These are phyloP conservation scores for Bidens hawaiensis DNA, from an alignment of 140 eudicot species.

Conservation along the genomic window DNA sequence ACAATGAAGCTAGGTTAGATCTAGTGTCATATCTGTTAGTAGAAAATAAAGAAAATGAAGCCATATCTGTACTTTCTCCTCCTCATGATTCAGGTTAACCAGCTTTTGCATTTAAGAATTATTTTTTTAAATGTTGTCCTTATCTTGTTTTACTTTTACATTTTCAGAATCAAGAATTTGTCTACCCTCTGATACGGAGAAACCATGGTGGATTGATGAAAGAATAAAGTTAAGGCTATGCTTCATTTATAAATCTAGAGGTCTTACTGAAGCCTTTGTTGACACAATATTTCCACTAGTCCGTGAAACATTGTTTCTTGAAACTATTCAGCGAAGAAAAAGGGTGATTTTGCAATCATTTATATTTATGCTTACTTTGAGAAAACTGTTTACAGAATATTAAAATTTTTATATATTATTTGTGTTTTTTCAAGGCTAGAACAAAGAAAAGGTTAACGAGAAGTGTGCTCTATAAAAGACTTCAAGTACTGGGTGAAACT, in stretches of 20 bases:
- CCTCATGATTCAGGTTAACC: slow-evolving; percentile 49
- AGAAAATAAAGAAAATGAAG: slow-evolving; percentile 64
- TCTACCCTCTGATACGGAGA: slow-evolving; percentile 26
- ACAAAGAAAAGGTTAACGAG: slow-evolving; percentile 49
- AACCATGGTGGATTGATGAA: slow-evolving; percentile 71
- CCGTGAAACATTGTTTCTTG: slow-evolving; percentile 62
- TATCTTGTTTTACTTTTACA: slow-evolving; percentile 1
- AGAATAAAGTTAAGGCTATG: slow-evolving; percentile 65
- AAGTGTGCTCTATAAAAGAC: slow-evolving; percentile 55
- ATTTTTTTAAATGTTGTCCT: background rate
- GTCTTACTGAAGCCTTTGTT: slow-evolving; percentile 60
- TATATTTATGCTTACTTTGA: slow-evolving; percentile 1
- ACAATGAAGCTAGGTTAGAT: slow-evolving; percentile 64
- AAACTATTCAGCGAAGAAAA: slow-evolving; percentile 60
- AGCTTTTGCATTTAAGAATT: slow-evolving; percentile 8
- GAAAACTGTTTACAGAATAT: too few species aligned
- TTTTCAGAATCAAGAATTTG: slow-evolving; percentile 36
- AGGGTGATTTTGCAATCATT: slow-evolving; percentile 35
- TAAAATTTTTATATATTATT: background rate
- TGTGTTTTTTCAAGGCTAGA: slow-evolving; percentile 37
- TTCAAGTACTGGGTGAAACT: slow-evolving; percentile 48
- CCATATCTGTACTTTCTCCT: slow-evolving; percentile 72
- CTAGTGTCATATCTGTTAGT: slow-evolving; percentile 66
- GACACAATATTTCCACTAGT: slow-evolving; percentile 64
- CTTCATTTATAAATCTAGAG: slow-evolving; percentile 59